Base-by-base conservation (phyloP, 331 rosid species). In the Rosa hybrid region DNA sequence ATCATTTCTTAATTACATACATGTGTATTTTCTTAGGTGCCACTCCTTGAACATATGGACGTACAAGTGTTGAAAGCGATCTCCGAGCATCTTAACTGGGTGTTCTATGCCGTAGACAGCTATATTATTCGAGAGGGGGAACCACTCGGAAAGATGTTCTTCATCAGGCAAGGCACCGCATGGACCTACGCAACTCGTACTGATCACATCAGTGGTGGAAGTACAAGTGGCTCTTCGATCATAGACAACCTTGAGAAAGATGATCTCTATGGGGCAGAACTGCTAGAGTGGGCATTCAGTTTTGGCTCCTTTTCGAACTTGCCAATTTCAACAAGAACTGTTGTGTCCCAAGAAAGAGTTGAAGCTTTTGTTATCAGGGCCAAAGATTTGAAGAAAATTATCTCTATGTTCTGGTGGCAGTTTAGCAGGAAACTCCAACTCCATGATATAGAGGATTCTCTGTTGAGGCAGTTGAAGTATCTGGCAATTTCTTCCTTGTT, bases 51-150 rank as follows among this genome's bases (percentile, higher is more conserved):
- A 17, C 3, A 23, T 1, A 18, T n/a, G 16, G 54, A 0, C 4
- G 60, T 0, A 4, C 23, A 39, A 17, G 59, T 57, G 44, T 59
- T 59, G 56, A 2, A 4, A 0, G 25, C 2, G 59, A 23, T 75
- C 42, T 20, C 48, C 38, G 0, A 8, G 6, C 7, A 41, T 8
- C 44, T 75, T 59, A 4, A 75, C 16, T 51, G 23, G 45, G 44
- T 21, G 8, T 0, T 2, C 1, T 14, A 70, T 39, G 16, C 16
- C 4, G 48, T n/a, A 8, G 45, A 50, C 27, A 46, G 48, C 68
- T 5, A 21, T 51, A 78, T 78, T 67, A 68, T 78, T 78, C 75
- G 42, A 67, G 25, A 77, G 44, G 67, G 81, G 16, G 81, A 77
- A 7, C 81, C 81, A 2, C 74, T 77, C 0, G 75, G 39, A 9